Conservation (phyloP, 352 stramenopile species). For the Sclerospora graminicola region DNA sequence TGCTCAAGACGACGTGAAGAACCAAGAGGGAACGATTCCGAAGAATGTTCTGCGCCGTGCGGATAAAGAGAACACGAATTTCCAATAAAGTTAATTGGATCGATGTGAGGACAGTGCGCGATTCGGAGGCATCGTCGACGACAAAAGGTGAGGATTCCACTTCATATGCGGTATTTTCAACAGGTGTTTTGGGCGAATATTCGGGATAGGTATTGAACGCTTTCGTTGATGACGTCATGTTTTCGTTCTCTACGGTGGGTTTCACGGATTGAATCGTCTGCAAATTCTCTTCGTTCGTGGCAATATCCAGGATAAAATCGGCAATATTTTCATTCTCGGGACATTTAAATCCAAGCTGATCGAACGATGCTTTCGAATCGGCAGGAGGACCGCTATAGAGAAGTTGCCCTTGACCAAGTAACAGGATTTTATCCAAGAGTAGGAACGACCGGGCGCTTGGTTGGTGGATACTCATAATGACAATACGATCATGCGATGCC, state of each 20-base stretch:
- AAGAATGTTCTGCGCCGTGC: constrained; percentile 61
- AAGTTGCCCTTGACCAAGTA: constrained; percentile 76
- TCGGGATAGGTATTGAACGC: not conserved
- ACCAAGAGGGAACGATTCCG: constrained; percentile 60
- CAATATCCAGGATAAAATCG: constrained; percentile 75
- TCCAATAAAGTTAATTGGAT: constrained; percentile 41
- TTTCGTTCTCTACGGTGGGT: constrained; percentile 14
- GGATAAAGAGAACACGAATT: constrained; percentile 54
- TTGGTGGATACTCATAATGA: constrained; percentile 84
- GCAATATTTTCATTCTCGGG: constrained; percentile 70
- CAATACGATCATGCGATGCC: constrained; percentile 64
- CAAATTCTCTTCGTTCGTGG: constrained; percentile 47
- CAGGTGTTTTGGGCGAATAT: constrained; percentile 4
- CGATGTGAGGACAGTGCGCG: constrained; percentile 19
- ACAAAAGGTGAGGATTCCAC: constrained; percentile 51
- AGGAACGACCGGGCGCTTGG: constrained; percentile 87
- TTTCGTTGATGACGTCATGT: not conserved
- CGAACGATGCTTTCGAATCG: constrained; percentile 41
- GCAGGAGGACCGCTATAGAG: constrained; percentile 46
- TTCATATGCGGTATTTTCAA: constrained; percentile 12
- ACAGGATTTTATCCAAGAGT: constrained; percentile 83
- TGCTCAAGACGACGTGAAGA: constrained; percentile 49
- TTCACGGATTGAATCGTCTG: constrained; percentile 29
- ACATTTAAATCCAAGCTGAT: constrained; percentile 53
- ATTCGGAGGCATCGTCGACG: constrained; percentile 24